These are phyloP conservation scores for Cicer bijugum DNA, from an alignment of 306 rosid genomes.

Conservation along the genomic window DNA sequence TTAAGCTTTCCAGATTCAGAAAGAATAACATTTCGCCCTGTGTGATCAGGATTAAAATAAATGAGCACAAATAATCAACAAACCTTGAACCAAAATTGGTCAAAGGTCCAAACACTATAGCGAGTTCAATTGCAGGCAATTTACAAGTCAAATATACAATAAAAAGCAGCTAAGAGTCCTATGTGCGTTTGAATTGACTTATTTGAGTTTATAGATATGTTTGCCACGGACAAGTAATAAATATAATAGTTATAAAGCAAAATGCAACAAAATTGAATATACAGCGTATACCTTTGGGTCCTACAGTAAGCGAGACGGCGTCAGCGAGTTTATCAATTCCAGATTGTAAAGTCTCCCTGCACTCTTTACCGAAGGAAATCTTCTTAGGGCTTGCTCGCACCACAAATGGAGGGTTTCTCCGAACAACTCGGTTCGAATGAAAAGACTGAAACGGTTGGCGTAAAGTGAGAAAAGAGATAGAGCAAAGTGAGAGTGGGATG, in stretches of 20 bases:
- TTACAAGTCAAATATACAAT: background rate
- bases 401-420: constrained; percentile 46
- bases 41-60: constrained; percentile 39
- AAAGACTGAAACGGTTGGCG: constrained; percentile 48
- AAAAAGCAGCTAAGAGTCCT: background rate
- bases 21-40: constrained; percentile 95
- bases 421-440: constrained; percentile 48
- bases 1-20: constrained; percentile 70
- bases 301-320: constrained; percentile 93
- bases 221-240: background rate
- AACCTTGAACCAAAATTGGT: constrained; percentile 5
- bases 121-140: background rate
- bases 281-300: constrained; percentile 75
- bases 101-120: background rate
- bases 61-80: constrained; percentile 35
- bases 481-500: background rate
- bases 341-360: constrained; percentile 64
- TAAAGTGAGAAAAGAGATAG: constrained; percentile 7
- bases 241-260: background rate
- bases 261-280: constrained; percentile 2
- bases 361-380: constrained; percentile 72
- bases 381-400: constrained; percentile 77
- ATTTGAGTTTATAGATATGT: background rate
- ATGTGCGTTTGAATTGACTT: too few species aligned
- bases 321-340: constrained; percentile 96